phyloP scores from a whole-genome alignment of 169 alveolate species.

The Eimeria tenella region DNA sequence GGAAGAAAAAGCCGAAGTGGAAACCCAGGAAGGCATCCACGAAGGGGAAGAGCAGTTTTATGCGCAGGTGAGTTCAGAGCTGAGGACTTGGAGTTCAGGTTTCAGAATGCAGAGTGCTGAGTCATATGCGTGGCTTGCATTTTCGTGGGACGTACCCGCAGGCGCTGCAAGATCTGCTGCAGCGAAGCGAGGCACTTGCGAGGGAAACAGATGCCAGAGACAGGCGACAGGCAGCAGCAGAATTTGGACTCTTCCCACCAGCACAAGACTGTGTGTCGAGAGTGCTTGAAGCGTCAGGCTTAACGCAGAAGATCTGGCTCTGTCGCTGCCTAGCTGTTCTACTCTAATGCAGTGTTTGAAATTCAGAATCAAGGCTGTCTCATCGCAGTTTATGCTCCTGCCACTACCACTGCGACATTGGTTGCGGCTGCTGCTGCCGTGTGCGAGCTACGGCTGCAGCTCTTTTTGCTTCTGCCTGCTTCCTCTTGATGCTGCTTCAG shows the following conservation, averaged over 20 bases:
- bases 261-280: neutral
- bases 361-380: no score
- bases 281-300: no score
- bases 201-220: neutral
- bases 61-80: neutral
- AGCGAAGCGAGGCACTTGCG: neutral
- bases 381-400: neutral
- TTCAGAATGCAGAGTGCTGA: no score
- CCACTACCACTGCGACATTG: neutral
- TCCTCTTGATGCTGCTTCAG: slow-evolving; percentile 14
- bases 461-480: neutral
- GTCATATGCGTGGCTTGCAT: neutral
- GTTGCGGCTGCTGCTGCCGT: neutral
- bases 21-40: neutral
- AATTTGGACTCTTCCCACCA: slow-evolving; percentile 50
- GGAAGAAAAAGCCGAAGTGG: neutral
- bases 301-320: no score
- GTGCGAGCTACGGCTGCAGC: neutral
- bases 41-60: neutral
- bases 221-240: slow-evolving; percentile 35
- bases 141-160: neutral
- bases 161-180: slow-evolving; percentile 3
- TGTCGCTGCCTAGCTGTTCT: no score
- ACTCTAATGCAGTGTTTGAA: no score
- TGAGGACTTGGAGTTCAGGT: neutral